A percentile compares a stretch with the other conserved stretches of the same genome.
Conservation (phyloP, 106 monocot genomes). For the Gastrodia elata region DNA sequence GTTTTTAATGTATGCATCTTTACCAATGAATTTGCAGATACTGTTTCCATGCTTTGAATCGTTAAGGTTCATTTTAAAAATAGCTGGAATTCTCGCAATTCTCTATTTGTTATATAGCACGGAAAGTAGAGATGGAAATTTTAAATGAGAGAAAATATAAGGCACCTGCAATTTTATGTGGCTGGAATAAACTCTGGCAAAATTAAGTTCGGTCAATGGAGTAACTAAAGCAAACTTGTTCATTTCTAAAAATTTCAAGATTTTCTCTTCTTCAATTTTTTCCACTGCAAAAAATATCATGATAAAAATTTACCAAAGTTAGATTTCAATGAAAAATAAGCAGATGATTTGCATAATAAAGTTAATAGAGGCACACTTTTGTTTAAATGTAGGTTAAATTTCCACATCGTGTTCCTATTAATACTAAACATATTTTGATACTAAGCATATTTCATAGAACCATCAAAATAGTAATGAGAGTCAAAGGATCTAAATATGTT, state of each 20-base stretch:
- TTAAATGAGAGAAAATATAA: neutral
- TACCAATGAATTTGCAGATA: neutral
- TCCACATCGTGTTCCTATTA: neutral
- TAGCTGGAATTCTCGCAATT: neutral
- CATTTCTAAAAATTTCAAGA: conserved; percentile 69
- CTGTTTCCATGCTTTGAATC: neutral
- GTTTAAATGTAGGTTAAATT: neutral
- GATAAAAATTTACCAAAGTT: neutral
- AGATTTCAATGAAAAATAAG: neutral
- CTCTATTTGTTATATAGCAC: neutral
- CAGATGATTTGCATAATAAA: neutral
- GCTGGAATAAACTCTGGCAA: conserved; percentile 72
- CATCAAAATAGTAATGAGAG: neutral
- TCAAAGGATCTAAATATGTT: neutral
- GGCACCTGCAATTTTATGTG: conserved; percentile 73
- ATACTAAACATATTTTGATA: neutral
- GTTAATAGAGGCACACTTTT: neutral
- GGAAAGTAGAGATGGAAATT: neutral
- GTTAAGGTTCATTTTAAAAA: neutral
- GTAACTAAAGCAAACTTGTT: conserved; percentile 82
- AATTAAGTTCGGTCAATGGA: conserved; percentile 78
- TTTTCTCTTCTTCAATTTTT: conserved; percentile 48
- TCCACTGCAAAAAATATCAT: conserved; percentile 49
- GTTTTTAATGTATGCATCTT: neutral
- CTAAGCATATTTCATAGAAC: neutral